Percentiles rank a stretch among this genome's conserved stretches.
These are phyloP conservation scores for Ustilago nuda DNA, from an alignment of 1,284 basidiomycete species.

Conservation along the genomic window DNA sequence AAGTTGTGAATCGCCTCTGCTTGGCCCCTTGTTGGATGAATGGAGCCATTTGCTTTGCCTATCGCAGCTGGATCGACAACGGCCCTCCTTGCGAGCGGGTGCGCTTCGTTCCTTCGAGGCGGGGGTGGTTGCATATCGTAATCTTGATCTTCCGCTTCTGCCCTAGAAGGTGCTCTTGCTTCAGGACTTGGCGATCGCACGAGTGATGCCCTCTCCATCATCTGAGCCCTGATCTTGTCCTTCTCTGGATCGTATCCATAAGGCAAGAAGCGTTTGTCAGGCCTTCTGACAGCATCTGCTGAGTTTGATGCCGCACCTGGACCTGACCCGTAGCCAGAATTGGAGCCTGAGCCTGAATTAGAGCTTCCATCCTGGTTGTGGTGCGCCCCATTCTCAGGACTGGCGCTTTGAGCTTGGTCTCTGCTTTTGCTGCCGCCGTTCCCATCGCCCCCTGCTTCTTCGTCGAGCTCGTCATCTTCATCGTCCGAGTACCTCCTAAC, in stretches of 20 bases:
- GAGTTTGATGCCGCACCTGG: conserved; percentile 20
- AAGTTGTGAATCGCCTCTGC: conserved; percentile 44
- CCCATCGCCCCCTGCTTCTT: conserved; percentile 32
- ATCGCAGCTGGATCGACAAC: conserved; percentile 13
- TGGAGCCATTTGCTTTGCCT: conserved; percentile 23
- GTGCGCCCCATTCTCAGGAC: conserved; percentile 18
- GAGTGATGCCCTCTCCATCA: conserved; percentile 49
- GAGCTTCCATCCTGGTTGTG: conserved; percentile 38
- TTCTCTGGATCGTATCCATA: conserved; percentile 50
- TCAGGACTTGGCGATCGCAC: conserved; percentile 45
- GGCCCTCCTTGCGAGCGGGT: conserved; percentile 32
- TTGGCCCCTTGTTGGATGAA: conserved; percentile 35
- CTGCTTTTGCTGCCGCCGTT: conserved; percentile 22
- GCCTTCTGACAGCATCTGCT: conserved; percentile 22
- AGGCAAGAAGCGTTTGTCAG: conserved; percentile 31
- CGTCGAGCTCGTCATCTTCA: conserved; percentile 56
- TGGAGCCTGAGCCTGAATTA: conserved; percentile 29
- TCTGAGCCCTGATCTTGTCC: conserved; percentile 40
- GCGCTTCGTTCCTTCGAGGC: conserved; percentile 42
- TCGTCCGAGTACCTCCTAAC: conserved; percentile 60
- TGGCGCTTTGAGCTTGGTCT: conserved; percentile 28
- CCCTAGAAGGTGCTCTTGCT: not conserved
- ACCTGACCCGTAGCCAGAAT: conserved; percentile 31
- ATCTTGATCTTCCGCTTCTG: conserved; percentile 17
- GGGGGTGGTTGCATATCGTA: conserved; percentile 43